Percentiles rank a stretch among this genome's conserved stretches.
Evolutionary conservation across 345 rosid genomes (phyloP).

Genomic region (Heritiera fomes): DNA sequence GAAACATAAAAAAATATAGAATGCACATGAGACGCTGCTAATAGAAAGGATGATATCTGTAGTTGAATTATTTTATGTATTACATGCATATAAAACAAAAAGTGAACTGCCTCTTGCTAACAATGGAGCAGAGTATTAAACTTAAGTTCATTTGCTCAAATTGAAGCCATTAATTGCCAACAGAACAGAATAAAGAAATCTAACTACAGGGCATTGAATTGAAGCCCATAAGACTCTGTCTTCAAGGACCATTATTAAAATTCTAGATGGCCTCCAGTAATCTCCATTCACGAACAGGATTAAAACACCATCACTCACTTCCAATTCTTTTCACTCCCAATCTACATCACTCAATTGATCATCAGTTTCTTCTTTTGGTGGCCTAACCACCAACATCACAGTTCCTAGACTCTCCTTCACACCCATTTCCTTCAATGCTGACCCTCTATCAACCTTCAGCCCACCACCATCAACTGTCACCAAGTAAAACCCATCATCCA

Average conservation of each 20-base stretch:
- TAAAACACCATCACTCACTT: slow-evolving; percentile 1
- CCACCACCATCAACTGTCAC: slow-evolving; percentile 41
- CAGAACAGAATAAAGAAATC: slow-evolving; percentile 20
- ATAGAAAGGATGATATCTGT: neutral
- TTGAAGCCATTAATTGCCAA: slow-evolving; percentile 15
- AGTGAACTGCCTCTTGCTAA: slow-evolving; percentile 15
- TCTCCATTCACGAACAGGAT: slow-evolving; percentile 23
- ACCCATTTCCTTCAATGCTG: slow-evolving; percentile 52
- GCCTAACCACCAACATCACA: slow-evolving; percentile 68
- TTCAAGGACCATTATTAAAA: slow-evolving; percentile 30
- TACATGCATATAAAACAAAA: slow-evolving; percentile 16
- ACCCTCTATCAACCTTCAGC: slow-evolving; percentile 76
- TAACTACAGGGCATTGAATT: slow-evolving; percentile 24
- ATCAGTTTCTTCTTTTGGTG: slow-evolving; percentile 69
- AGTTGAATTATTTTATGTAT: slow-evolving; percentile 17
- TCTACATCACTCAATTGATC: slow-evolving; percentile 62
- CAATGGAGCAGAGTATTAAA: slow-evolving; percentile 10
- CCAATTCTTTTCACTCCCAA: slow-evolving; percentile 59
- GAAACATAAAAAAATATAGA: neutral
- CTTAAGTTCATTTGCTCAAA: slow-evolving; percentile 7
- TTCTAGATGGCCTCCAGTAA: slow-evolving; percentile 23
- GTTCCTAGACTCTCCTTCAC: slow-evolving; percentile 64
- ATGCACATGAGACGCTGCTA: neutral
- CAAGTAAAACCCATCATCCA: slow-evolving; percentile 68
- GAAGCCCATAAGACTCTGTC: neutral